Conservation (phyloP, 2,329 filamentous ascomycete genomes). For the Pseudogymnoascus sp. region DNA sequence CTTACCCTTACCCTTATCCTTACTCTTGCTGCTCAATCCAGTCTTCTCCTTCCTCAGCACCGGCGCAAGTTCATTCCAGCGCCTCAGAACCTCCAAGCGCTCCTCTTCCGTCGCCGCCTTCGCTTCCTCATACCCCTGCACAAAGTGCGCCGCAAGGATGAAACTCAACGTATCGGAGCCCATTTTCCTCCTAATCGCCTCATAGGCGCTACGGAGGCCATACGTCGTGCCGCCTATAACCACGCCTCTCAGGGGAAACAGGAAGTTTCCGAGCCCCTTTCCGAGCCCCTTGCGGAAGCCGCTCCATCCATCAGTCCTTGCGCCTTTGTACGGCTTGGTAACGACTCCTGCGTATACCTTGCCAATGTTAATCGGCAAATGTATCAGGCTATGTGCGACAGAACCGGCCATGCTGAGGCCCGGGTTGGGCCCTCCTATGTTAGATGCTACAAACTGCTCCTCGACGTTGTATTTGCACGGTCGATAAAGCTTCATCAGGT, state of each 20-base stretch:
- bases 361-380: slow-evolving; percentile 14
- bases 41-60: slow-evolving; percentile 13
- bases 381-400: slow-evolving; percentile 14
- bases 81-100: slow-evolving; percentile 18
- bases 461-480: slow-evolving; percentile 14
- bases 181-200: slow-evolving; percentile 19
- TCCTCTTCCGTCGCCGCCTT: slow-evolving; percentile 20
- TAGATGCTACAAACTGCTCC: slow-evolving; percentile 13
- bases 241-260: slow-evolving; percentile 14
- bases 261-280: slow-evolving; percentile 11
- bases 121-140: slow-evolving; percentile 22
- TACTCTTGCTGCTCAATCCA: slow-evolving; percentile 11
- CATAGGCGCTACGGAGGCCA: slow-evolving; percentile 20
- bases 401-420: slow-evolving; percentile 15
- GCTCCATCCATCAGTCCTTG: slow-evolving; percentile 10
- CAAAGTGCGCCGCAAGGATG: slow-evolving; percentile 23
- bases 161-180: slow-evolving; percentile 22
- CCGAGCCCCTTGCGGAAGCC: slow-evolving; percentile 15
- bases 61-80: slow-evolving; percentile 20
- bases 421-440: slow-evolving; percentile 15
- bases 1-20: neutral
- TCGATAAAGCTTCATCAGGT: slow-evolving; percentile 13
- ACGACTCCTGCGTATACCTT: slow-evolving; percentile 14
- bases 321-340: slow-evolving; percentile 15
- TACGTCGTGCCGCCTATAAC: slow-evolving; percentile 14